Evolutionary conservation across 495 filamentous ascomycete genomes (phyloP).

Genomic region (Acidiella bohemica): DNA sequence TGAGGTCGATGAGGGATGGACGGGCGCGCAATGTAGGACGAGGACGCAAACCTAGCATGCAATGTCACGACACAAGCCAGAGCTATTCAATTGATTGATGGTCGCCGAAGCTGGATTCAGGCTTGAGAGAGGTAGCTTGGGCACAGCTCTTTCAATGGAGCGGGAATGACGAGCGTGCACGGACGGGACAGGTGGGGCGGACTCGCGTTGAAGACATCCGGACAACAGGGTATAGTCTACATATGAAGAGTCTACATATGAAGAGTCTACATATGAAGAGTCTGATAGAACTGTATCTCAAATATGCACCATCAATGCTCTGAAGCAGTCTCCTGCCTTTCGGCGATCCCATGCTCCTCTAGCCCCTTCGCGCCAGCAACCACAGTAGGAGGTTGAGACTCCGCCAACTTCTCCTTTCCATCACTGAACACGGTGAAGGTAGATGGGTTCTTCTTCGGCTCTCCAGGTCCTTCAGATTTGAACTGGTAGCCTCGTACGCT

Average conservation of each 20-base stretch:
- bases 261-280: too few species aligned
- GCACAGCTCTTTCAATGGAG: not conserved
- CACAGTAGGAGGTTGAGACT: constrained; percentile 14
- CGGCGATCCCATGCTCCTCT: constrained; percentile 7
- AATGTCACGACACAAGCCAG: constrained; percentile 1
- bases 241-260: too few species aligned
- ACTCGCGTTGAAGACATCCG: too few species aligned
- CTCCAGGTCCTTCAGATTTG: constrained; percentile 49
- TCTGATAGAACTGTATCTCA: too few species aligned
- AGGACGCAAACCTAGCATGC: constrained; percentile 17
- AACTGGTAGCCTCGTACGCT: constrained; percentile 76
- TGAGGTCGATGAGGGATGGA: constrained; percentile 59
- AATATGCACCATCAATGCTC: too few species aligned
- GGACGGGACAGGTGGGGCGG: too few species aligned
- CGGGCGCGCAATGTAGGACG: constrained; percentile 52
- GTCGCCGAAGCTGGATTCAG: not conserved
- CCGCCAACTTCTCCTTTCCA: constrained; percentile 35
- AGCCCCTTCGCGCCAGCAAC: not conserved
- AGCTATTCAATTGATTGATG: not conserved
- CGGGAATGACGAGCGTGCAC: not conserved
- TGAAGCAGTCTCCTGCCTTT: too few species aligned
- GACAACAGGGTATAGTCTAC: too few species aligned
- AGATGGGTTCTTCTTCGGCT: constrained; percentile 52
- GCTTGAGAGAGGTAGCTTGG: not conserved
- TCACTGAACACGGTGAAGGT: constrained; percentile 48